These are phyloP conservation scores for Paspalum notatum DNA, from an alignment of 176 grass and related monocot species.

Conservation along the genomic window DNA sequence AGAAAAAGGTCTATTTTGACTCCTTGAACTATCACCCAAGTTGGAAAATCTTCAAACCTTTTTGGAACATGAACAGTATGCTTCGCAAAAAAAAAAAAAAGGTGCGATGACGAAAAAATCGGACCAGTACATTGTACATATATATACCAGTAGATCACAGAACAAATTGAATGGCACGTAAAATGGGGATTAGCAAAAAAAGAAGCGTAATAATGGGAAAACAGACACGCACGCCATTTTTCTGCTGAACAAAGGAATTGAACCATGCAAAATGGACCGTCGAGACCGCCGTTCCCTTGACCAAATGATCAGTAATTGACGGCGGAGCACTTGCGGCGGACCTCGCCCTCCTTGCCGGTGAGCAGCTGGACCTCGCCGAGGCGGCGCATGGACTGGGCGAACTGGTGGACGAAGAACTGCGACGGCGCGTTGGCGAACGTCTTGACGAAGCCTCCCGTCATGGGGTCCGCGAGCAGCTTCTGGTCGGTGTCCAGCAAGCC, in stretches of 20 bases:
- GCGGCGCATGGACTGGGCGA: constrained; percentile 64
- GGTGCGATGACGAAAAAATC: too few relatives aligned
- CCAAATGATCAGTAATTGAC: constrained; percentile 34
- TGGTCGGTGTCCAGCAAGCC: constrained; percentile 68
- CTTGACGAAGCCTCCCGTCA: constrained; percentile 46
- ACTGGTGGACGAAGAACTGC: constrained; percentile 52
- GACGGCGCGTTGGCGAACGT: constrained; percentile 23
- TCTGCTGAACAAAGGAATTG: too few relatives aligned
- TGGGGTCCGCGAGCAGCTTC: constrained; percentile 59
- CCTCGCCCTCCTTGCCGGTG: constrained; percentile 66
- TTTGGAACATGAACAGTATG: too few relatives aligned
- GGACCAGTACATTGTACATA: too few relatives aligned
- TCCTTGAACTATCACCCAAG: too few relatives aligned
- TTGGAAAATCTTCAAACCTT: too few relatives aligned
- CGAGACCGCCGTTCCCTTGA: not conserved
- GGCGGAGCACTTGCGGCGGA: constrained; percentile 73
- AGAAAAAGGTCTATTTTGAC: too few relatives aligned
- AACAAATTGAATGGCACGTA: too few relatives aligned
- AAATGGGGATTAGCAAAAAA: too few relatives aligned
- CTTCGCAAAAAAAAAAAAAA: not conserved
- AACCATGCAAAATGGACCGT: not conserved
- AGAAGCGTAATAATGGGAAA: too few relatives aligned
- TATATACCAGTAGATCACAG: too few relatives aligned
- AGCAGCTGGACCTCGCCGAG: constrained; percentile 71
- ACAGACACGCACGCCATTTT: too few relatives aligned